Evolutionary conservation across 768 basidiomycete species (phyloP).

Genomic region (Hygrocybe punicea): DNA sequence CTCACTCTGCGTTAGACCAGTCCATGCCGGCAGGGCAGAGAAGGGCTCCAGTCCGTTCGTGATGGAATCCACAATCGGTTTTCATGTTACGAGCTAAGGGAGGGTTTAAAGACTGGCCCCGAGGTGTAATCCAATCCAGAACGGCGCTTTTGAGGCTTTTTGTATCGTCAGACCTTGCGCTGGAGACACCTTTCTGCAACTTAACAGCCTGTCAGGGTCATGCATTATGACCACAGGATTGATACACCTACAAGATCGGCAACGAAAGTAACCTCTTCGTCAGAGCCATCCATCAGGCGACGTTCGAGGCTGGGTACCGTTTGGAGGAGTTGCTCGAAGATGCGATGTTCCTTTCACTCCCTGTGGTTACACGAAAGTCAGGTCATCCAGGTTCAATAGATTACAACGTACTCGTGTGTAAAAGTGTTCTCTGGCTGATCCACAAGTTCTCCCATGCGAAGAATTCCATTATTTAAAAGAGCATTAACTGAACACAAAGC

Average conservation of each 20-base stretch:
- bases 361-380: background rate
- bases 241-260: background rate
- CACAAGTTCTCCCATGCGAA: background rate
- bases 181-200: constrained; percentile 1
- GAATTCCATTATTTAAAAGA: background rate
- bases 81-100: constrained; percentile 11
- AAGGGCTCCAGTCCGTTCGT: constrained; percentile 14
- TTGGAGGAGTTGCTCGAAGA: background rate
- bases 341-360: background rate
- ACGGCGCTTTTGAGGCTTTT: constrained; percentile 1
- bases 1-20: constrained; percentile 20
- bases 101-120: constrained; percentile 2
- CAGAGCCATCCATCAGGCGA: background rate
- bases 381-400: background rate
- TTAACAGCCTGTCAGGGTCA: background rate
- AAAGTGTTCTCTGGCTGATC: background rate
- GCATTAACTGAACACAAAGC: background rate
- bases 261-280: background rate
- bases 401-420: background rate
- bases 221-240: background rate
- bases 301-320: background rate
- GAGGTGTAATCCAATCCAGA: constrained; percentile 1
- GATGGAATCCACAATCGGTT: constrained; percentile 6
- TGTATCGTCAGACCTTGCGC: constrained; percentile 1
- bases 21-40: constrained; percentile 22